A percentile compares a stretch with the other conserved stretches of the same genome.
These are phyloP conservation scores for Zasmidium angulare DNA, from an alignment of 2,329 filamentous ascomycete genomes.

Conservation along the genomic window DNA sequence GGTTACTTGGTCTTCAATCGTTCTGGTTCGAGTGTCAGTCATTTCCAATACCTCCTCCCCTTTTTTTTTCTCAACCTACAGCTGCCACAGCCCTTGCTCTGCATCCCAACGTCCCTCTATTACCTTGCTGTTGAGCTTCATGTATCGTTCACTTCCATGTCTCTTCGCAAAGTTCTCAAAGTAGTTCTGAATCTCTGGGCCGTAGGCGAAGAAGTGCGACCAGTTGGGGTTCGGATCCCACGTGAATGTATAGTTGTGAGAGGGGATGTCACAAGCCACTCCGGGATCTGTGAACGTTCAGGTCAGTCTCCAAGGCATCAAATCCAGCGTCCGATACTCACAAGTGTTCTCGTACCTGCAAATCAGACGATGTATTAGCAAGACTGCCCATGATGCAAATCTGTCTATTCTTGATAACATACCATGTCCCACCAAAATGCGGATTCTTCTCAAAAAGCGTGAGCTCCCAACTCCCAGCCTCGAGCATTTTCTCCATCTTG, in stretches of 20 bases:
- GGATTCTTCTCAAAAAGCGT: slow-evolving; percentile 15
- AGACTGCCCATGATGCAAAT: no score
- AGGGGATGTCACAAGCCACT: slow-evolving; percentile 19
- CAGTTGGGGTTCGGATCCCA: slow-evolving; percentile 31
- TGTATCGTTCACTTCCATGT: slow-evolving; percentile 36
- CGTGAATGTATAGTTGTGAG: slow-evolving; percentile 30
- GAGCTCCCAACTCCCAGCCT: slow-evolving; percentile 16
- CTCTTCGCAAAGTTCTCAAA: slow-evolving; percentile 12
- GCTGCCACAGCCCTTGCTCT: slow-evolving; percentile 48
- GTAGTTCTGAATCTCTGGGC: slow-evolving; percentile 37
- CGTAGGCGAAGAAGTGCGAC: slow-evolving; percentile 12
- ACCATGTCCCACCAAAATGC: slow-evolving; percentile 20
- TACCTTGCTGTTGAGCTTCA: slow-evolving; percentile 52
- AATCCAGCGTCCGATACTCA: neutral
- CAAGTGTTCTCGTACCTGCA: slow-evolving; percentile 18
- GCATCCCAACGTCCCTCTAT: slow-evolving; percentile 51
- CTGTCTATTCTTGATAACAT: no score
- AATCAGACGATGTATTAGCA: no score
- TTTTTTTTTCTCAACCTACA: slow-evolving; percentile 41
- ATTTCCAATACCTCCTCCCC: slow-evolving; percentile 6
- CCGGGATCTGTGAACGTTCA: slow-evolving; percentile 8
- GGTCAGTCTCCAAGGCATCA: neutral
- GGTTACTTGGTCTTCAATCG: slow-evolving; percentile 37
- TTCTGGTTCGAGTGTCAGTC: slow-evolving; percentile 26
- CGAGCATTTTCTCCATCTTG: slow-evolving; percentile 48